These are phyloP conservation scores for Clonostachys chloroleuca DNA, from an alignment of 2,329 filamentous ascomycete species.

Conservation along the genomic window DNA sequence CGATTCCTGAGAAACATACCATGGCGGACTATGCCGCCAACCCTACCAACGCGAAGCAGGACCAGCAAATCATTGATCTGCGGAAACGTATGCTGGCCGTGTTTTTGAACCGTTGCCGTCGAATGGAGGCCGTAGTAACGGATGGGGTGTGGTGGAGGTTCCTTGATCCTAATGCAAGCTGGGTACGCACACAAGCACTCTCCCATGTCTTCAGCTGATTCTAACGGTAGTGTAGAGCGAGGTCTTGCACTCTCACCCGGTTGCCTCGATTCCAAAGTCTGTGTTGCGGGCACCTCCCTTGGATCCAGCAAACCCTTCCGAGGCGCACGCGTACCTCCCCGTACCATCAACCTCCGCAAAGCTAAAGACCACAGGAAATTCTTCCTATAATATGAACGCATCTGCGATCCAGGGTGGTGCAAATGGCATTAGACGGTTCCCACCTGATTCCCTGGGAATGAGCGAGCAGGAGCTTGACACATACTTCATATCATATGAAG, in stretches of 20 bases:
- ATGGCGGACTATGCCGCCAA: slow-evolving; percentile 99
- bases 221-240: slow-evolving; percentile 61
- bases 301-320: slow-evolving; percentile 86
- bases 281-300: slow-evolving; percentile 93
- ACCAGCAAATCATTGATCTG: slow-evolving; percentile 92
- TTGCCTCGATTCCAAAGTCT: slow-evolving; percentile 88
- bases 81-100: slow-evolving; percentile 96
- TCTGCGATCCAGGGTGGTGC: slow-evolving; percentile 33
- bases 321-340: slow-evolving; percentile 83
- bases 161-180: slow-evolving; percentile 95
- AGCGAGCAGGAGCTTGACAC: slow-evolving; percentile 90
- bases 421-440: slow-evolving; percentile 75
- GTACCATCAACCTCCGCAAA: slow-evolving; percentile 83
- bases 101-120: slow-evolving; percentile 87
- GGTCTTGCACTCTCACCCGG: slow-evolving; percentile 88
- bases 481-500: slow-evolving; percentile 92
- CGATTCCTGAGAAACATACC: slow-evolving; percentile 97
- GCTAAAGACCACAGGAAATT: slow-evolving; percentile 56
- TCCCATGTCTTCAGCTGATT: slow-evolving; percentile 2
- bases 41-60: slow-evolving; percentile 96
- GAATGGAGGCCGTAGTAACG: slow-evolving; percentile 86
- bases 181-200: slow-evolving; percentile 52
- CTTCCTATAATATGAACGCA: slow-evolving; percentile 23
- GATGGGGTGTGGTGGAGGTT: slow-evolving; percentile 99
- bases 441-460: slow-evolving; percentile 69